phyloP scores from a whole-genome alignment of 148 eudicot species.

The Diospyros lotus region DNA sequence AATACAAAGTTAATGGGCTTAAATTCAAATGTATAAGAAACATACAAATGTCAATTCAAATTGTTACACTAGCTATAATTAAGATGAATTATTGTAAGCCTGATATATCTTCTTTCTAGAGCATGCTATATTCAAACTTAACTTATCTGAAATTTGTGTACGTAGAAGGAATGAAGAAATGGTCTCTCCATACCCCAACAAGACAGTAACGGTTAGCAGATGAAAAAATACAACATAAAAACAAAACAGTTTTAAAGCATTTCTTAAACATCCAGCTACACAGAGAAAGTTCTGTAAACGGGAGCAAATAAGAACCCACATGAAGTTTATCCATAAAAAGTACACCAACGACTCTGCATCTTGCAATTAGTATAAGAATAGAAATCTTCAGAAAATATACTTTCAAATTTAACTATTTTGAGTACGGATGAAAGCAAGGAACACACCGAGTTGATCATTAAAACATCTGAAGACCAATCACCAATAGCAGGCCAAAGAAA shows the following conservation, averaged over 20 bases:
- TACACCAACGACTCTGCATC: background rate
- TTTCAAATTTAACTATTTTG: background rate
- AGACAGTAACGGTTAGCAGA: background rate
- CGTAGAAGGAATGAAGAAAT: background rate
- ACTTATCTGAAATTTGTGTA: background rate
- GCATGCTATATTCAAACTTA: background rate
- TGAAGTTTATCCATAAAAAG: background rate
- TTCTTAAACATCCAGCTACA: background rate
- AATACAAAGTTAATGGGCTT: constrained; percentile 1
- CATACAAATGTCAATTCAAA: background rate
- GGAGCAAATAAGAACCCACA: background rate
- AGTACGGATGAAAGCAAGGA: constrained; percentile 9
- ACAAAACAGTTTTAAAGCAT: background rate
- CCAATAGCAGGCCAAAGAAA: background rate
- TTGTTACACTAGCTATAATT: background rate
- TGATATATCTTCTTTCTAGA: background rate
- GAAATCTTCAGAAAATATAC: background rate
- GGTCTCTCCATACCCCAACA: background rate
- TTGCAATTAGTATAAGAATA: constrained; percentile 1
- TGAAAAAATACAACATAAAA: background rate
- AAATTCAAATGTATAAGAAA: constrained; percentile 6
- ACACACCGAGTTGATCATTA: background rate
- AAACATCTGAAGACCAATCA: background rate
- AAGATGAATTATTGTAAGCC: background rate
- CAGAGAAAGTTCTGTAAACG: background rate